Base-by-base conservation (phyloP, 805 yeast species). In the Candida pseudofarinosa region DNA sequence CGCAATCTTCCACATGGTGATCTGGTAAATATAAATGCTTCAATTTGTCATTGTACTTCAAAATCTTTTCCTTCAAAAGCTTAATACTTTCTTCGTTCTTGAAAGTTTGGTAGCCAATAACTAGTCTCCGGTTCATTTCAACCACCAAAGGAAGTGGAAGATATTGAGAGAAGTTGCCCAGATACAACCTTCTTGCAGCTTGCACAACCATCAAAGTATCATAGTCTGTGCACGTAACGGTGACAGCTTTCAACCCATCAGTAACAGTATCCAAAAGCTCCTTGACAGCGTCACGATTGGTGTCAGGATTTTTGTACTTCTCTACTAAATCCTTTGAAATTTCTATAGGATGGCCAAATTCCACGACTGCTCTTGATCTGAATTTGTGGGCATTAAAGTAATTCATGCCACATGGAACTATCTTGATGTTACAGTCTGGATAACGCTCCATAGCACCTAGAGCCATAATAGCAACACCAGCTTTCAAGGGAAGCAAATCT, bases 381-480 rank as follows among this genome's bases (percentile, higher is more conserved):
- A 93, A 91, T 60, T 87, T 89, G 67, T 91, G 95, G 4, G 97
- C 91, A 58, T 88, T 95, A 76, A 91, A 91, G 65, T 91, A 91
- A 65, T 91, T 91, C 91, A 93, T 84, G 34, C 99, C 99, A 59
- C 96, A 89, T 3, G 98, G 98, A 12, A 93, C 95, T 51, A 91
- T 88, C 53, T 83, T 81, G 3, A 91, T 91, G 43, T 83, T 81
- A 46, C 85, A 80, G 36, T 77, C 76, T 0, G 93, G 88, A 53
- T 86, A 77, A 46, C 79, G 74, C 18, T 81, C 85, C 80, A 90
- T 79, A 7, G 98, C 93, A 6, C 98, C 99, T 23, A 93, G 71
- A 0, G 98, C 99, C 98, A 91, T 93, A 43, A 91, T 85, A 2
- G 97, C 97, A 6, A 93, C 97, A 48, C 99, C 99, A 1, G 98